A percentile compares a stretch with the other conserved stretches of the same genome.
phyloP scores from a whole-genome alignment of 306 rosid genomes.

The Crotalaria pallida region DNA sequence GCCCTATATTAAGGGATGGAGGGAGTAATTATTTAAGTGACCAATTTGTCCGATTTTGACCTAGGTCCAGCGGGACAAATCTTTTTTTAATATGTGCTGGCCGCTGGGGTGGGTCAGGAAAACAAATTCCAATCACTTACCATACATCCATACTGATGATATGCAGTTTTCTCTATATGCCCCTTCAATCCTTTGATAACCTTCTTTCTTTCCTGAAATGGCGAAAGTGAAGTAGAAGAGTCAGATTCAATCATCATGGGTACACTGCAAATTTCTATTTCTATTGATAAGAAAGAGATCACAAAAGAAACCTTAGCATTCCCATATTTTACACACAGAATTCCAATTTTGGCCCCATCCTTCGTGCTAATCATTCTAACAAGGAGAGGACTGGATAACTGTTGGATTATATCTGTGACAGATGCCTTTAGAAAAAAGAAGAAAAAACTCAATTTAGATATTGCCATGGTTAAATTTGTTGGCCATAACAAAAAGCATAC shows the following conservation, averaged over 20 bases:
- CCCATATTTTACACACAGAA: constrained; percentile 85
- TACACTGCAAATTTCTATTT: neutral
- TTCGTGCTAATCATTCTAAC: constrained; percentile 73
- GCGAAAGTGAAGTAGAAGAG: constrained; percentile 14
- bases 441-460: constrained; percentile 38
- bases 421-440: constrained; percentile 52
- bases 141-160: constrained; percentile 74
- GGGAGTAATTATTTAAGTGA: too few relatives aligned
- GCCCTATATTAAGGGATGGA: too few relatives aligned
- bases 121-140: constrained; percentile 39
- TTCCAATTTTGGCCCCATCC: constrained; percentile 87
- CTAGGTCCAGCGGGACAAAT: neutral
- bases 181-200: constrained; percentile 91
- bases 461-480: neutral
- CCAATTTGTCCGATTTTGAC: too few relatives aligned
- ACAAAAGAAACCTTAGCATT: constrained; percentile 65
- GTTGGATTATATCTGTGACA: constrained; percentile 74
- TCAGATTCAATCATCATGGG: constrained; percentile 20
- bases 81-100: neutral
- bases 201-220: constrained; percentile 86
- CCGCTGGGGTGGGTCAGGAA: neutral
- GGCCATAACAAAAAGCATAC: constrained; percentile 6
- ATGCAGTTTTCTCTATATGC: constrained; percentile 56
- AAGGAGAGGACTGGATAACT: constrained; percentile 73
- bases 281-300: neutral